Evolutionary conservation across 441 rosid species (phyloP).

Genomic region (Populus hybrid): DNA sequence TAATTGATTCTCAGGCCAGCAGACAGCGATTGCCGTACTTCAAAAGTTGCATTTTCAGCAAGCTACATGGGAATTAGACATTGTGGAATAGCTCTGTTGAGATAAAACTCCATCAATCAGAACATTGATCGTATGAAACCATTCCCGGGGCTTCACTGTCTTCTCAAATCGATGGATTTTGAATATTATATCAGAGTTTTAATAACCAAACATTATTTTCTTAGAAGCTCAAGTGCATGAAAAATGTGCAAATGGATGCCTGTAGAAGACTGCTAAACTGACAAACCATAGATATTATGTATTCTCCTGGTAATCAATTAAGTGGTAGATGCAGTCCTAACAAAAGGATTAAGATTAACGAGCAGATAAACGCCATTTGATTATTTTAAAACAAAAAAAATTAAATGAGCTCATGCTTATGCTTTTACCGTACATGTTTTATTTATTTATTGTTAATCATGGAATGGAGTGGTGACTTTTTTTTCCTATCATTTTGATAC

Average conservation of each 20-base stretch:
- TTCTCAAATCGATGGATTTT: background rate
- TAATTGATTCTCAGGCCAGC: background rate
- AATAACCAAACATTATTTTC: too few relatives aligned
- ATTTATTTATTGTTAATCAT: too few relatives aligned
- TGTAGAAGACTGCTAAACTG: background rate
- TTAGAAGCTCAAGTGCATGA: background rate
- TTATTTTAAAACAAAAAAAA: too few relatives aligned
- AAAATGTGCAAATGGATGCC: background rate
- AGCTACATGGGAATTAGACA: background rate
- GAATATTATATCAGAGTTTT: too few relatives aligned
- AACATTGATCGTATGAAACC: background rate
- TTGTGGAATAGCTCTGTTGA: background rate
- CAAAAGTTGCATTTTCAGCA: background rate
- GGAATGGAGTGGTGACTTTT: background rate
- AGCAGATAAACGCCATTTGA: too few relatives aligned
- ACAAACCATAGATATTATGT: background rate
- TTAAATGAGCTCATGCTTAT: too few relatives aligned
- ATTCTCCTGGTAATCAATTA: background rate
- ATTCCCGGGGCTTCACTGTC: background rate
- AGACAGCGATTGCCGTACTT: background rate
- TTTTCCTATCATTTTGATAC: too few relatives aligned
- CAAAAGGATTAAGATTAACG: background rate
- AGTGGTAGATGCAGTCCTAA: background rate
- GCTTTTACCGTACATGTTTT: background rate
- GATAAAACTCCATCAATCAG: background rate